phyloP scores from a whole-genome alignment of 176 grass and related monocot species.

The Triticum monococcum region DNA sequence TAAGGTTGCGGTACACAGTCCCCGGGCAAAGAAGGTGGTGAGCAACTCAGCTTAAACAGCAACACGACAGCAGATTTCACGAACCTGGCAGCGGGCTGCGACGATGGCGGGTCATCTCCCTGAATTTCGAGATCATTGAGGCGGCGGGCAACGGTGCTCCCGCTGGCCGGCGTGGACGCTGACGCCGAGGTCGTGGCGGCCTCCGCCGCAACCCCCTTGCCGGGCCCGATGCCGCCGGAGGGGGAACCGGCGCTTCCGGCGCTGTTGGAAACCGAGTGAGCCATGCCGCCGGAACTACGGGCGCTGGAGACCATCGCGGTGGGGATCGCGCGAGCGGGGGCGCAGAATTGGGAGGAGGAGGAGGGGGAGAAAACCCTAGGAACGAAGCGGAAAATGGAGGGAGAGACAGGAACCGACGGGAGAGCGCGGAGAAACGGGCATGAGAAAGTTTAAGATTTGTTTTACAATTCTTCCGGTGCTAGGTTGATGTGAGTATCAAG shows the following conservation, averaged over 20 bases:
- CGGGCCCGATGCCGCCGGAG: slow-evolving; percentile 31
- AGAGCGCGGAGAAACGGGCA: slow-evolving; percentile 48
- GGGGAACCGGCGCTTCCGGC: slow-evolving; percentile 67
- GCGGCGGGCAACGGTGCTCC: slow-evolving; percentile 69
- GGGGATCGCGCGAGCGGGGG: neutral
- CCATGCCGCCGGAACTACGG: slow-evolving; percentile 44
- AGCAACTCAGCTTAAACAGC: slow-evolving; percentile 16
- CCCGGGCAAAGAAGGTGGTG: neutral
- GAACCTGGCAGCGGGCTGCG: slow-evolving; percentile 64
- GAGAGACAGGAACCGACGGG: slow-evolving; percentile 18
- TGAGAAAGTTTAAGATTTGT: slow-evolving; percentile 9
- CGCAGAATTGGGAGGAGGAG: slow-evolving; percentile 18
- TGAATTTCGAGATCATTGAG: slow-evolving; percentile 69
- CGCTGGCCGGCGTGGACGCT: slow-evolving; percentile 71
- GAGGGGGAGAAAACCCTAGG: slow-evolving; percentile 51
- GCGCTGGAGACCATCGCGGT: slow-evolving; percentile 36
- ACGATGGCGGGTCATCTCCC: slow-evolving; percentile 61
- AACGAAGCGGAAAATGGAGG: slow-evolving; percentile 28
- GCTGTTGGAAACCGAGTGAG: slow-evolving; percentile 66
- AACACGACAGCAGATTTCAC: slow-evolving; percentile 9
- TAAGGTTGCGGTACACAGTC: neutral
- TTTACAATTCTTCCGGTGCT: neutral
- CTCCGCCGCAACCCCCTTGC: slow-evolving; percentile 8
- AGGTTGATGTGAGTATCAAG: too few relatives aligned
- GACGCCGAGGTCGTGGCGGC: slow-evolving; percentile 40